Evolutionary conservation across 805 yeast genomes (phyloP), one percentile per base, ranked within the genome.

Genomic region (Nakazawaea holstii): DNA sequence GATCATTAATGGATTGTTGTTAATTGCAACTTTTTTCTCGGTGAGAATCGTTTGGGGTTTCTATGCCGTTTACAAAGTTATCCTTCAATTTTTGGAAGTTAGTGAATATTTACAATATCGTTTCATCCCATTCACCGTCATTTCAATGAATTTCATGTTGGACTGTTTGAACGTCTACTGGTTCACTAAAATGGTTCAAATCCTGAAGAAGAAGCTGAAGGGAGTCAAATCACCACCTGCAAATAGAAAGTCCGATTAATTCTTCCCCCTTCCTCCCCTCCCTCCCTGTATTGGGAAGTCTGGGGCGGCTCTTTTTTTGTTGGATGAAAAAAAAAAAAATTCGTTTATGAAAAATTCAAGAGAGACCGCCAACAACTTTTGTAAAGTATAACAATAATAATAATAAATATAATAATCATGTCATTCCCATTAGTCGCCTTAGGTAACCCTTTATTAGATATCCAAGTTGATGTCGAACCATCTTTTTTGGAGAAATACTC

Each of bases 381-480:
- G 42, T 29, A 29, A 8, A 29, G 10, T 29, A 8, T 29, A 29
- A 8, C 8, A 29, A 8, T 29, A 8, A 8, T 29, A 29, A 36
- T 36, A 15, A 20, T 15, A 17, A 13, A 20, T 2, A 20, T 15
- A 32, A 14, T 32, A 6, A 15, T 4, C 24, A 80, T 80, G 87
- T 69, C 85, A 41, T 84, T 68, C 72, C 79, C 79, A 51, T 73
- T 89, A 55, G 84, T 90, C 55, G 85, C 92, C 69, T 79, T 91
- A 65, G 96, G 97, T 60, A 91, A 91, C 76, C 98, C 97, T 39
- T 76, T 91, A 55, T 76, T 91, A 60, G 97, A 90, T 65, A 70
- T 88, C 58, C 96, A 89, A 74, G 87, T 83, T 65, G 79, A 81
- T 53, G 90, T 84, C 56, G 79, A 75, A 24, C 61, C 75, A 43